phyloP scores from a whole-genome alignment of 495 filamentous ascomycete species.

The Xylaria sp. region DNA sequence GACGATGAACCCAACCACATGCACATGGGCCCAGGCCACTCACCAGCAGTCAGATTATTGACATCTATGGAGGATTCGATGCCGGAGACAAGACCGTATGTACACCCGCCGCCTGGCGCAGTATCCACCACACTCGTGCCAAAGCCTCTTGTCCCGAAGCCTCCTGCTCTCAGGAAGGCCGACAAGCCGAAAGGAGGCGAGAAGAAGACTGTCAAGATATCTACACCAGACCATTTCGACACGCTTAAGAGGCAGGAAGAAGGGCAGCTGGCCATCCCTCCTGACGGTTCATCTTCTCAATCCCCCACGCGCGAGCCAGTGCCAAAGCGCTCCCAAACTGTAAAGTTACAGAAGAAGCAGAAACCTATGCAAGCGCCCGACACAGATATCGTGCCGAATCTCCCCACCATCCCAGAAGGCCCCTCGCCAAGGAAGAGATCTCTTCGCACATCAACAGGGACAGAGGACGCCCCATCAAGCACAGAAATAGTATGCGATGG shows the following conservation, averaged over 20 bases:
- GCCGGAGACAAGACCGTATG: conserved; percentile 51
- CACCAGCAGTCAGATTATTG: conserved; percentile 56
- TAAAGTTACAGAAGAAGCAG: conserved; percentile 56
- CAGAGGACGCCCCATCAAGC: conserved; percentile 21
- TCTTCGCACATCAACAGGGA: conserved; percentile 30
- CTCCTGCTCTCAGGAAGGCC: conserved; percentile 36
- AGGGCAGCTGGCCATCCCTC: conserved; percentile 27
- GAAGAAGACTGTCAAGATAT: conserved; percentile 34
- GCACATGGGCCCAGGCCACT: conserved; percentile 43
- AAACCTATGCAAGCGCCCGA: conserved; percentile 19
- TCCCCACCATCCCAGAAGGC: conserved; percentile 55
- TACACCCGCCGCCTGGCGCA: conserved; percentile 38
- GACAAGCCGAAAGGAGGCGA: conserved; percentile 18
- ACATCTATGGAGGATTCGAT: conserved; percentile 58
- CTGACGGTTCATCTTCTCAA: conserved; percentile 15
- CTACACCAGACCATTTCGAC: conserved; percentile 42
- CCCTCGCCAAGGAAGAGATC: conserved; percentile 51
- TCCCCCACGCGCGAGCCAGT: conserved; percentile 33
- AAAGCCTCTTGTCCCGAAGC: conserved; percentile 41
- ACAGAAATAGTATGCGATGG: conserved; percentile 19
- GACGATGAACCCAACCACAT: conserved; percentile 55
- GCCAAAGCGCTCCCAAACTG: conserved; percentile 37
- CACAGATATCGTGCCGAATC: conserved; percentile 30
- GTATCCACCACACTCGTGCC: conserved; percentile 33
- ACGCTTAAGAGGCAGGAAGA: conserved; percentile 45